phyloP scores from a whole-genome alignment of 2,329 filamentous ascomycete species.

The Penicillium palitans region DNA sequence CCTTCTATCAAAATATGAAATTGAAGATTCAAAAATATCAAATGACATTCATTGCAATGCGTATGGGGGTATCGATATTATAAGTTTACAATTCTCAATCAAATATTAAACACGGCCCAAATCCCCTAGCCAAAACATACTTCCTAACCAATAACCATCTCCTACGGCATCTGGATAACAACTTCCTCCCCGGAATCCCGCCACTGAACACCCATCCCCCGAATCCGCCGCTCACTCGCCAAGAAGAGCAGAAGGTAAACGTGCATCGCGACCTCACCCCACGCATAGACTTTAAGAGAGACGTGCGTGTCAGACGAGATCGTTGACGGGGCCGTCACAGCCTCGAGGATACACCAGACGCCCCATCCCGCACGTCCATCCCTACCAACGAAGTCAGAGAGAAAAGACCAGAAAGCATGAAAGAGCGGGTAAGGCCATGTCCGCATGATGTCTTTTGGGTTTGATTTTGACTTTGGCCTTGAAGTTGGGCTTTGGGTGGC shows the following conservation, averaged over 20 bases:
- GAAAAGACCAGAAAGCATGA: conserved; percentile 44
- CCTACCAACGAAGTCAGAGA: conserved; percentile 39
- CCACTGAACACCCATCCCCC: conserved; percentile 63
- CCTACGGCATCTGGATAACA: conserved; percentile 53
- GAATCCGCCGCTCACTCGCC: conserved; percentile 65
- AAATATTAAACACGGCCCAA: neutral
- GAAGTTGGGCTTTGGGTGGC: neutral
- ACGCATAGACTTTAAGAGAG: conserved; percentile 63
- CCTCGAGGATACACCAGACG: conserved; percentile 43
- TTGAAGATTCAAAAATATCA: conserved; percentile 8
- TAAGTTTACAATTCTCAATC: neutral
- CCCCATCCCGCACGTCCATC: conserved; percentile 49
- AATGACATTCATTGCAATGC: neutral
- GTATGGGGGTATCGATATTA: neutral
- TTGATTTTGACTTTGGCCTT: conserved; percentile 24
- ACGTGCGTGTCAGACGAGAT: neutral
- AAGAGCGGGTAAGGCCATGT: conserved; percentile 39
- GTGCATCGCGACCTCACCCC: conserved; percentile 71
- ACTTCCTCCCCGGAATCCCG: conserved; percentile 61
- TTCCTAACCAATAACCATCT: neutral
- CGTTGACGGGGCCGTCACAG: neutral
- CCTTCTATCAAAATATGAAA: conserved; percentile 11
- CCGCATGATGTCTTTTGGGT: conserved; percentile 26
- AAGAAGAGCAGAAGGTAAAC: conserved; percentile 74
- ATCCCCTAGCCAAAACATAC: no score